phyloP scores from a whole-genome alignment of 371 early-diverging fungal species.

The Saksenaea oblongispora region DNA sequence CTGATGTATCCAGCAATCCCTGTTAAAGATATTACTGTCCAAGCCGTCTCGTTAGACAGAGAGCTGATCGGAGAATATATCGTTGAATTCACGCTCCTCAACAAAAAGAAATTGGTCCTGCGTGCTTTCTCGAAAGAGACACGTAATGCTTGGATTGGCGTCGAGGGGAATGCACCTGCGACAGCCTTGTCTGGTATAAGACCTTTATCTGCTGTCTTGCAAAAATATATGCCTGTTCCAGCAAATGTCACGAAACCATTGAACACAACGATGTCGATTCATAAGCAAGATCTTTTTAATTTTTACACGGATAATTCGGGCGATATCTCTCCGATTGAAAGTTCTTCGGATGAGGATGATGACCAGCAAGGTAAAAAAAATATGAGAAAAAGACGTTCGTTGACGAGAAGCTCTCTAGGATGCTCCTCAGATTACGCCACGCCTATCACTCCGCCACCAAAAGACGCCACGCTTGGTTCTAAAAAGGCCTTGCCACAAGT shows the following conservation, averaged over 20 bases:
- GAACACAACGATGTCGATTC: not conserved
- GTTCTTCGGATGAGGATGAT: conserved; percentile 24
- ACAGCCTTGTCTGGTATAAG: conserved; percentile 3
- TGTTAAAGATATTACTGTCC: conserved; percentile 17
- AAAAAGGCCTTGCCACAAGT: not conserved
- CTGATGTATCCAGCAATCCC: conserved; percentile 29
- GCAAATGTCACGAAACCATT: not conserved
- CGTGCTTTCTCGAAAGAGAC: conserved; percentile 28
- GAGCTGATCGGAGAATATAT: conserved; percentile 26
- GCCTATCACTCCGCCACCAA: not conserved
- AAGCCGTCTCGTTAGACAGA: conserved; percentile 18
- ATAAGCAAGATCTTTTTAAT: conserved; percentile 10
- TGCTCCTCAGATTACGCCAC: not conserved
- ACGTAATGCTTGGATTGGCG: conserved; percentile 32
- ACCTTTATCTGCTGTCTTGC: conserved; percentile 4
- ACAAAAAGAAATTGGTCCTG: conserved; percentile 19
- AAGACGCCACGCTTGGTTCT: not conserved
- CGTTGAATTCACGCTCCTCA: conserved; percentile 16
- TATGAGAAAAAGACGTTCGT: not conserved
- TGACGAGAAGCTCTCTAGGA: not conserved
- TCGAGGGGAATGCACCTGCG: conserved; percentile 9
- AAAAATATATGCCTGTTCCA: not conserved
- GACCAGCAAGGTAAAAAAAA: conserved; percentile 4
- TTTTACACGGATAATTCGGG: conserved; percentile 17
- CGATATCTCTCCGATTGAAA: conserved; percentile 24